These are phyloP conservation scores for Talaromyces thailandensis DNA, from an alignment of 495 filamentous ascomycete genomes.

Conservation along the genomic window DNA sequence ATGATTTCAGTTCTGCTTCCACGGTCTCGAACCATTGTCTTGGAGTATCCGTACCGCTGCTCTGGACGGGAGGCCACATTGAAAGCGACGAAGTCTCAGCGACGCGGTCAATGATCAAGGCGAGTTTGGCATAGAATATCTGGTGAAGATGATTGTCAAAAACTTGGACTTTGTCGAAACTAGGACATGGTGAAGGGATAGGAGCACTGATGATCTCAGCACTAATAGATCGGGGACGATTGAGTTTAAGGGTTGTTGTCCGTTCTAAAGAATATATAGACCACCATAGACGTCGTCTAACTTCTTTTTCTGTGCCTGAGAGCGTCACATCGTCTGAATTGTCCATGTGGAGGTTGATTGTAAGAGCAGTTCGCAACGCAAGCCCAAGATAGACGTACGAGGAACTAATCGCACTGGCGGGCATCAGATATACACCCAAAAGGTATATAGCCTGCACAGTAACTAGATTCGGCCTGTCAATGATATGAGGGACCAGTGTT, in stretches of 20 bases:
- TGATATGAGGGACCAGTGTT: conserved; percentile 15
- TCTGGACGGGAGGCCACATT: background rate
- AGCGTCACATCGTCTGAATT: background rate
- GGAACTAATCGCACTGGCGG: conserved; percentile 14
- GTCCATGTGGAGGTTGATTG: conserved; percentile 34
- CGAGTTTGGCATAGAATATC: background rate
- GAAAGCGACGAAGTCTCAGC: background rate
- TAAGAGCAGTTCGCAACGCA: conserved; percentile 43
- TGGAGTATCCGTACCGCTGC: background rate
- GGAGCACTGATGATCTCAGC: conserved; percentile 1
- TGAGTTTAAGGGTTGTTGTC: background rate
- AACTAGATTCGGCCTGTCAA: conserved; percentile 11
- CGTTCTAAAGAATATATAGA: conserved; percentile 20
- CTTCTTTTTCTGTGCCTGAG: conserved; percentile 6
- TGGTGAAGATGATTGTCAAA: background rate
- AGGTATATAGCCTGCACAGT: conserved; percentile 17
- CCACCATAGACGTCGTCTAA: conserved; percentile 17
- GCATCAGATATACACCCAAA: conserved; percentile 17
- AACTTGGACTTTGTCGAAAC: conserved; percentile 3
- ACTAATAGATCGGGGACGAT: background rate
- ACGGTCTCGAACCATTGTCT: background rate
- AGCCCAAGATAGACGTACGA: conserved; percentile 29
- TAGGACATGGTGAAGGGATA: background rate
- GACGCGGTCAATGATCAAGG: background rate
- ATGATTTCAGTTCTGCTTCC: background rate